Percentiles rank a stretch among this genome's conserved stretches.
phyloP scores from a whole-genome alignment of 2,329 filamentous ascomycete species.

The Exserohilum turcica region DNA sequence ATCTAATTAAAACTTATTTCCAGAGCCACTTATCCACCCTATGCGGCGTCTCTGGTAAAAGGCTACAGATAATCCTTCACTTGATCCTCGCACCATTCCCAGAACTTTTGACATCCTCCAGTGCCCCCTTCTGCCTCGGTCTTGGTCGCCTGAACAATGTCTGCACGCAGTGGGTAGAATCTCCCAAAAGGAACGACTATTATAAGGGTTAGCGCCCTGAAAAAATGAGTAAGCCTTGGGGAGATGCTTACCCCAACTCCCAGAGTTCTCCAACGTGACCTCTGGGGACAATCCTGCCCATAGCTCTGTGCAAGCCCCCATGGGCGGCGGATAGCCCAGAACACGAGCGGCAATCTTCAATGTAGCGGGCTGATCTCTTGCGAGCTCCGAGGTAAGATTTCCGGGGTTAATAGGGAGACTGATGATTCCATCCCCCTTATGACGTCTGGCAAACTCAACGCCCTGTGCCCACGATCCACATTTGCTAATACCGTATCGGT shows the following conservation, averaged over 20 bases:
- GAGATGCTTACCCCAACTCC: neutral
- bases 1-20: too few species aligned
- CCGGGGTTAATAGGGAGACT: neutral
- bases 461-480: neutral
- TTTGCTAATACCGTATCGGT: neutral
- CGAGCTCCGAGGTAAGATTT: neutral
- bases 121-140: neutral
- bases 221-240: neutral
- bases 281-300: neutral
- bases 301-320: neutral
- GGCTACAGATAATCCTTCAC: neutral
- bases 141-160: neutral
- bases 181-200: neutral
- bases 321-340: neutral
- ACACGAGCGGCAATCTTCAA: neutral
- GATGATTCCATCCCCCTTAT: neutral
- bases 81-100: slow-evolving; percentile 1
- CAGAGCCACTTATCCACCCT: too few species aligned
- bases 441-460: neutral
- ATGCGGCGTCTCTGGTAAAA: too few species aligned
- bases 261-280: neutral
- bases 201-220: neutral
- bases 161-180: neutral
- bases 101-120: neutral
- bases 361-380: neutral